Conservation (phyloP, 1,284 basidiomycete species). For the Leccinum angustisporum region DNA sequence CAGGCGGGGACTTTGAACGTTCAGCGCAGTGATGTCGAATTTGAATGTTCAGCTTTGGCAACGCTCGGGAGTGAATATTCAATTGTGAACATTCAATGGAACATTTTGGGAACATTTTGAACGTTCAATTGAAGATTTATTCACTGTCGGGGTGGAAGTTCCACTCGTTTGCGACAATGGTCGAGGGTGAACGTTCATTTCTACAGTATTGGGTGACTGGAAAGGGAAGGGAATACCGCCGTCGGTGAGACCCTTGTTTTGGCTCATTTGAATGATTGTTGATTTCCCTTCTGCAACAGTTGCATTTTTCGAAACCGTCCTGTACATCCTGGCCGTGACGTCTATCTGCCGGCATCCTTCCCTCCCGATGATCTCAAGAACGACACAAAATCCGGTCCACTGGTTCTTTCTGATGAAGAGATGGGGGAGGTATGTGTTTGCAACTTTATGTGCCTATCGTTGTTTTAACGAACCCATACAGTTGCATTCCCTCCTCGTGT, state of each 20-base stretch:
- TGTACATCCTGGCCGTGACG: conserved; percentile 38
- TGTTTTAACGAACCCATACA: conserved; percentile 23
- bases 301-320: conserved; percentile 47
- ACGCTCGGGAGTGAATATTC: no score
- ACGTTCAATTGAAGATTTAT: no score
- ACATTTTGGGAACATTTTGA: no score
- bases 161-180: no score
- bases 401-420: conserved; percentile 22
- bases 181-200: no score
- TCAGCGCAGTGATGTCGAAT: no score
- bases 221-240: conserved; percentile 54
- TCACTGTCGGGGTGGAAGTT: no score
- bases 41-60: no score
- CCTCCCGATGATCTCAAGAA: conserved; percentile 31
- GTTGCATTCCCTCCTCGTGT: conserved; percentile 61
- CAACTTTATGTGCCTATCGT: background rate
- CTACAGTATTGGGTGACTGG: conserved; percentile 15
- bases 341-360: conserved; percentile 45
- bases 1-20: no score
- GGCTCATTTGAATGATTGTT: background rate
- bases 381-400: background rate
- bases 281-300: conserved; percentile 28
- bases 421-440: conserved; percentile 24
- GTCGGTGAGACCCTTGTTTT: conserved; percentile 35
- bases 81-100: no score